phyloP scores from a whole-genome alignment of 2,329 filamentous ascomycete species.

The Penicillium sp. region DNA sequence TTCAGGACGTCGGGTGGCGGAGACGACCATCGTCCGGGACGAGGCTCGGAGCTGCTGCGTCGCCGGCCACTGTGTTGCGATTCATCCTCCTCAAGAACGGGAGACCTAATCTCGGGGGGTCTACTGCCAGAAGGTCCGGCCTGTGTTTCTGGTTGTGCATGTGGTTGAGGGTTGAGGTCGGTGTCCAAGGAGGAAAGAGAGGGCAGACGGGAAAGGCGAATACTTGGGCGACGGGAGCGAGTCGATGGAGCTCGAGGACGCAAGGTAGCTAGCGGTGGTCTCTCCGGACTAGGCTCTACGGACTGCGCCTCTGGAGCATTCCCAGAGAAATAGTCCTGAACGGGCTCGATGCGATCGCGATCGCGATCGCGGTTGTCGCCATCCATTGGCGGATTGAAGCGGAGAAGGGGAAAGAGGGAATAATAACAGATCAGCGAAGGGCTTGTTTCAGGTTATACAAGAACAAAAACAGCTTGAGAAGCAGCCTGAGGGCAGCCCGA shows the following conservation, averaged over 20 bases:
- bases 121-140: conserved; percentile 23
- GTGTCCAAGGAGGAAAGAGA: conserved; percentile 23
- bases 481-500: too few relatives aligned
- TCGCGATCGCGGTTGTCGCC: neutral
- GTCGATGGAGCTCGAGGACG: conserved; percentile 29
- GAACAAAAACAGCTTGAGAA: too few relatives aligned
- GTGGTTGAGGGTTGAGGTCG: conserved; percentile 12
- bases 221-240: conserved; percentile 37
- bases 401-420: too few relatives aligned
- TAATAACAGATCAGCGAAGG: too few relatives aligned
- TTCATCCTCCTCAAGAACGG: conserved; percentile 32
- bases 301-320: conserved; percentile 19
- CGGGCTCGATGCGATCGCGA: conserved; percentile 38
- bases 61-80: conserved; percentile 36
- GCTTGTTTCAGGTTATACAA: too few relatives aligned
- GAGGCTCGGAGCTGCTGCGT: conserved; percentile 48
- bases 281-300: conserved; percentile 18
- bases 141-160: conserved; percentile 8
- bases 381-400: conserved; percentile 32
- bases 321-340: conserved; percentile 24
- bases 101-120: conserved; percentile 16
- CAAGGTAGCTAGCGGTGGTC: conserved; percentile 17
- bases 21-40: conserved; percentile 37
- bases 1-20: conserved; percentile 26
- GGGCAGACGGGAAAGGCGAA: conserved; percentile 32